Base-by-base conservation (phyloP, 768 basidiomycete species). In the Pisolithus orientalis region DNA sequence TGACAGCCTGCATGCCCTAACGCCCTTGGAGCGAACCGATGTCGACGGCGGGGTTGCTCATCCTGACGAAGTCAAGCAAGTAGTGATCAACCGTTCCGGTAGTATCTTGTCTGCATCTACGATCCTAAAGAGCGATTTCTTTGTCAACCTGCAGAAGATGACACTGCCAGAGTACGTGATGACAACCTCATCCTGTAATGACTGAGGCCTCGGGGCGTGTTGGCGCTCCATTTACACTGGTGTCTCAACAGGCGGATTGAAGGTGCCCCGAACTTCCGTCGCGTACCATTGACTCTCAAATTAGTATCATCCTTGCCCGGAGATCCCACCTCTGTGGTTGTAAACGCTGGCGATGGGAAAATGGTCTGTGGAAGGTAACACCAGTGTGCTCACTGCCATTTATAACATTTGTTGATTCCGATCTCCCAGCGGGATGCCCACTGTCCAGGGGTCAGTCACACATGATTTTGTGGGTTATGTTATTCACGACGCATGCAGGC, bases 91-190 rank as follows among this genome's bases (percentile, higher is more conserved):
- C 59, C 83, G 96, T 39, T 78, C 81, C 8, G 96, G 96, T 8
- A 80, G 78, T 55, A 89, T 98, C 53, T 71, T 98, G 0, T 95
- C 91, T 11, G 89, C 92, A 1, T 90, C 84, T 5, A 92, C 94
- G 1, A 96, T 98, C 59, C 74, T 98, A 62, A 99, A 99, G 73
- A 91, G 88, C 61, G 92, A 94, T 64, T 92, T 93, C 75, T 94
- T 94, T 77, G 83, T 83, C 6, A 90, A 90, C 63, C 65, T 98
- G 31, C 96, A 98, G 71, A 98, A 97, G 73, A 92, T 96, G 84
- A 90, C 90, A 4, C 74, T 99, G 2, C 90, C 94, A 0, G 96
- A 98, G 88, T 94, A 55, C 55, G 85, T 72, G 48, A 48, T 40
- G 37, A 38, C 47, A 28, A 29, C 49, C 32, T 51, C 58, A 1